A percentile compares a stretch with the other conserved stretches of the same genome.
Conservation (phyloP, 768 basidiomycete species). For the Pisolithus marmoratus region DNA sequence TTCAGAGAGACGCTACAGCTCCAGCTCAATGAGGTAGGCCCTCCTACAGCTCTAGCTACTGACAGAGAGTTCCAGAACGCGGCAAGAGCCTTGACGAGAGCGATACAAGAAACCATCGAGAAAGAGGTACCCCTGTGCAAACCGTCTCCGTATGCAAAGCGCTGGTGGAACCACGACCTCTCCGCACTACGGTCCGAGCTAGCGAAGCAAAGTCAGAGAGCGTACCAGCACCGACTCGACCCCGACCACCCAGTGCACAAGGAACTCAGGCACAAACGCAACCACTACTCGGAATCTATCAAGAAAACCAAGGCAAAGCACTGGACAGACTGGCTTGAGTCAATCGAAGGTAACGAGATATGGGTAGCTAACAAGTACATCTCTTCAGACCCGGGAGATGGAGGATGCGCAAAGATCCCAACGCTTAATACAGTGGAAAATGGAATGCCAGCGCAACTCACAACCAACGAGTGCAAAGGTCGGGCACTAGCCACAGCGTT, state of each 20-base stretch:
- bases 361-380: constrained; percentile 24
- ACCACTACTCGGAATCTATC: constrained; percentile 7
- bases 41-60: too few relatives aligned
- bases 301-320: constrained; percentile 18
- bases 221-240: not conserved
- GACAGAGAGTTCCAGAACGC: too few relatives aligned
- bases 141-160: constrained; percentile 19
- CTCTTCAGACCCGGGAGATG: not conserved
- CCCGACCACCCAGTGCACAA: constrained; percentile 20
- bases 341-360: constrained; percentile 4
- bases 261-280: constrained; percentile 7
- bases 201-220: too few relatives aligned
- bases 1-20: not conserved
- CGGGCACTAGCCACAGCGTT: constrained; percentile 13
- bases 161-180: constrained; percentile 33
- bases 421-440: too few relatives aligned
- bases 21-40: too few relatives aligned
- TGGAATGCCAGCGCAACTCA: too few relatives aligned
- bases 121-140: constrained; percentile 13
- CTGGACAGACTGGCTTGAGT: constrained; percentile 23
- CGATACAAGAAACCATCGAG: constrained; percentile 15
- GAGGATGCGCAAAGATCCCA: not conserved
- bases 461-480: constrained; percentile 17
- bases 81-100: too few relatives aligned
- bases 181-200: too few relatives aligned